These are phyloP conservation scores for Volvox africanus DNA, from an alignment of 139 green algal genomes.

Conservation along the genomic window DNA sequence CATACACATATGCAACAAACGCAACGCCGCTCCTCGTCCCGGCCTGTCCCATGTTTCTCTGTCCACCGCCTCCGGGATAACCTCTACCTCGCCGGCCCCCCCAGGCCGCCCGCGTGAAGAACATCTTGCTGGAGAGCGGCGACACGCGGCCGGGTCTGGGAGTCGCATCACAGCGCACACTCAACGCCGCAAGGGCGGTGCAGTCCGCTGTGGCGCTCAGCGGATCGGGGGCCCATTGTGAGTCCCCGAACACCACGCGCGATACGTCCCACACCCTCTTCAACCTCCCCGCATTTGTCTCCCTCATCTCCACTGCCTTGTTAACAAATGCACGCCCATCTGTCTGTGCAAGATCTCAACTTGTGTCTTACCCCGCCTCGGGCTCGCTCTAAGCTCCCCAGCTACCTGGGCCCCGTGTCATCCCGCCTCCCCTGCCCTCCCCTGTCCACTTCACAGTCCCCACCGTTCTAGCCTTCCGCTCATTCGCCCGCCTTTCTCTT, in stretches of 20 bases:
- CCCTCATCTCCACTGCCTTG: no score
- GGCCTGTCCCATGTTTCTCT: no score
- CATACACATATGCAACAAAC: no score
- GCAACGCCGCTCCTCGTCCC: background rate
- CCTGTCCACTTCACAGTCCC: background rate
- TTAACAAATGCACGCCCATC: no score
- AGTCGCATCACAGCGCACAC: background rate
- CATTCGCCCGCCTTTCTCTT: background rate
- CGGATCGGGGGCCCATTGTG: background rate
- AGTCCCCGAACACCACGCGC: background rate
- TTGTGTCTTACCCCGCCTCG: no score
- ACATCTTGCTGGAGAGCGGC: background rate
- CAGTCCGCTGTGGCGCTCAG: background rate
- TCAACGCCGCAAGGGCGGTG: slow-evolving; percentile 25
- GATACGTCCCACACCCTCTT: no score
- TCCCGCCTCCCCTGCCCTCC: background rate
- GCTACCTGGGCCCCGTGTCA: background rate
- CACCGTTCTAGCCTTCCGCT: background rate
- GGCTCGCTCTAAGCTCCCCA: background rate
- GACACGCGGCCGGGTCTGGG: slow-evolving; percentile 2
- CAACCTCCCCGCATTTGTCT: no score
- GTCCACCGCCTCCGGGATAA: no score
- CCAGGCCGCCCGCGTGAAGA: background rate
- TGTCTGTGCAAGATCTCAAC: no score
- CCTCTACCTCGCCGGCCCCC: no score